Percentiles rank a stretch among this genome's conserved stretches.
phyloP scores from a whole-genome alignment of 2,329 filamentous ascomycete genomes.

The Nemania bipapillata region DNA sequence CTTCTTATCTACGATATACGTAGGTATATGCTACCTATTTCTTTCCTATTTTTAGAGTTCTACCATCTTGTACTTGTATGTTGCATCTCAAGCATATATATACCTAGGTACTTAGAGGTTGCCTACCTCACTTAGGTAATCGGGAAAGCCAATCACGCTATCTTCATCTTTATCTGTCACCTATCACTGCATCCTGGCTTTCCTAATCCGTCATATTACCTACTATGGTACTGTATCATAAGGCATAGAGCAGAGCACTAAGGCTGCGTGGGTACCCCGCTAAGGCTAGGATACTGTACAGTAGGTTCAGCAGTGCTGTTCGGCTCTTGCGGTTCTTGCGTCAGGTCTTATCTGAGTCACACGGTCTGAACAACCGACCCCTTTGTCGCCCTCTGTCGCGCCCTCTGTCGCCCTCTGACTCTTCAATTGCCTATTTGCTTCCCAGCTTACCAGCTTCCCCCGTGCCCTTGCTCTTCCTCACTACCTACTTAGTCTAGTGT shows the following conservation, averaged over 20 bases:
- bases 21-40: not conserved
- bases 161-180: not conserved
- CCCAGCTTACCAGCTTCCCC: not conserved
- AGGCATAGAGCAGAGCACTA: too few relatives aligned
- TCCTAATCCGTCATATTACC: slow-evolving; percentile 36
- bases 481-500: not conserved
- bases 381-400: slow-evolving; percentile 36
- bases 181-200: slow-evolving; percentile 21
- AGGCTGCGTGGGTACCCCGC: not conserved
- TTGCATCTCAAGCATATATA: not conserved
- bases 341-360: slow-evolving; percentile 49
- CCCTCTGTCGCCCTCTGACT: slow-evolving; percentile 33
- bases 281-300: not conserved
- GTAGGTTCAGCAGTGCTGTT: not conserved
- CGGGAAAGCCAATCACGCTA: slow-evolving; percentile 16
- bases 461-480: slow-evolving; percentile 6
- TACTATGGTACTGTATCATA: not conserved
- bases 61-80: not conserved
- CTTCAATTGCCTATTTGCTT: not conserved
- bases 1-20: too few relatives aligned
- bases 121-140: slow-evolving; percentile 3
- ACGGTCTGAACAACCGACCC: slow-evolving; percentile 38
- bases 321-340: slow-evolving; percentile 27
- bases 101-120: not conserved
- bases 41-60: not conserved